Evolutionary conservation across 768 basidiomycete species (phyloP).

Genomic region (Panellus pusillus): DNA sequence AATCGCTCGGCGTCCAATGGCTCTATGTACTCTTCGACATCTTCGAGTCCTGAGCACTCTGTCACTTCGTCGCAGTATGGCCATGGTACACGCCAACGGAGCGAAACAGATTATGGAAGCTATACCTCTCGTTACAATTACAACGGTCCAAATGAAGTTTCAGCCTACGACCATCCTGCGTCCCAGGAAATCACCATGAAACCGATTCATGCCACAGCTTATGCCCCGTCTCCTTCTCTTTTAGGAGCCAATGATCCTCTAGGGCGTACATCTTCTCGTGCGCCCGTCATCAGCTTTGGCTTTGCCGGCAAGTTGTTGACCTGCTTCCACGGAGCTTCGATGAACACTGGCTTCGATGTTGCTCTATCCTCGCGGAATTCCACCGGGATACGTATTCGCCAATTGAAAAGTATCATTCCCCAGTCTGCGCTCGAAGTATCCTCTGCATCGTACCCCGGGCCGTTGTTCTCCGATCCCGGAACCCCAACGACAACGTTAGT

Average conservation of each 20-base stretch:
- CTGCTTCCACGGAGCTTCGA: constrained; percentile 76
- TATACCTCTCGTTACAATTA: constrained; percentile 30
- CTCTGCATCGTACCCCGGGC: constrained; percentile 75
- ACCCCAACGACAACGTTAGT: constrained; percentile 65
- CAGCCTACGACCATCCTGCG: constrained; percentile 19
- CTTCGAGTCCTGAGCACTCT: constrained; percentile 36
- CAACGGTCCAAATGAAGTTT: constrained; percentile 14
- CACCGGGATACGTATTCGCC: constrained; percentile 66
- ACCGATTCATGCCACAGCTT: constrained; percentile 48
- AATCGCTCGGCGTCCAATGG: constrained; percentile 17
- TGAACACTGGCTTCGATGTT: constrained; percentile 76
- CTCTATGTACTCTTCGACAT: constrained; percentile 18
- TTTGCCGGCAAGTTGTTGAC: constrained; percentile 91
- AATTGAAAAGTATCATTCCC: constrained; percentile 68
- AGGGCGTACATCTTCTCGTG: constrained; percentile 66
- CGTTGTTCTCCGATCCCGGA: constrained; percentile 78
- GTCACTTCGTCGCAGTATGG: constrained; percentile 32
- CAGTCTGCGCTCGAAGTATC: constrained; percentile 59
- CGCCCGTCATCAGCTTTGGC: constrained; percentile 86
- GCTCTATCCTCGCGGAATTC: constrained; percentile 71
- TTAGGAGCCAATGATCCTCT: constrained; percentile 82
- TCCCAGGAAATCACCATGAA: constrained; percentile 38
- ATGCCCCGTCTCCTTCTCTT: constrained; percentile 84
- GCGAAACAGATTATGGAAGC: constrained; percentile 28
- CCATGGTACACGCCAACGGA: constrained; percentile 23